Evolutionary conservation across 805 yeast genomes (phyloP), one percentile per base, ranked within the genome.

Genomic region (Teunomyces panamensis): DNA sequence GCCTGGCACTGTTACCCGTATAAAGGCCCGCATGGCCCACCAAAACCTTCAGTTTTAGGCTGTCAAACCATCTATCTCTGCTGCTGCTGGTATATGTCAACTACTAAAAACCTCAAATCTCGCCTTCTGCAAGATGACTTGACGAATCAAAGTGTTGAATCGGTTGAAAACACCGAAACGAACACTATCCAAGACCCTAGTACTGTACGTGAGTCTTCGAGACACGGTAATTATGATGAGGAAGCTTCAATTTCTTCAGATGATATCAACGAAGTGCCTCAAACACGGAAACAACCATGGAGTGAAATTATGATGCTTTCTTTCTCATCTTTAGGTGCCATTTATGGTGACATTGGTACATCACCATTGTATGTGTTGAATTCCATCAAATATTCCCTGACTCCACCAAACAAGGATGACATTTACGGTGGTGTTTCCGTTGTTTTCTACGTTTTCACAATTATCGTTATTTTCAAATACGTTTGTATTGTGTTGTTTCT

Each of bases 341-440:
- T 81, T 35, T 81, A 80, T 57, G 85, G 87, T 44, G 85, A 81
- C 60, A 66, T 81, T 48, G 85, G 84, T 27, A 81, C 86, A 3
- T 78, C 84, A 9, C 86, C 87, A 2, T 61, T 81, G 45, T 81
- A 81, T 58, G 76, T 73, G 9, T 57, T 72, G 53, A 67, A 74
- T 43, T 59, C 71, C 29, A 59, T 67, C 47, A 60, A 55, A 33
- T 66, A 60, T 50, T 54, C 56, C 16, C 51, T 59, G 17, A 44
- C 49, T 16, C 53, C 61, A 3, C 78, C 80, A 0, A 56, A 68
- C 11, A 49, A 63, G 30, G 63, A 66, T 0, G 78, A 78, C 33
- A 57, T 78, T 24, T 67, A 71, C 43, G 85, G 85, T 10, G 80
- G 77, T 1, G 59, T 69, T 35, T 80, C 84, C 3, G 62, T 78